Conservation (phyloP, 257 asterid species). For the Misopates orontium region DNA sequence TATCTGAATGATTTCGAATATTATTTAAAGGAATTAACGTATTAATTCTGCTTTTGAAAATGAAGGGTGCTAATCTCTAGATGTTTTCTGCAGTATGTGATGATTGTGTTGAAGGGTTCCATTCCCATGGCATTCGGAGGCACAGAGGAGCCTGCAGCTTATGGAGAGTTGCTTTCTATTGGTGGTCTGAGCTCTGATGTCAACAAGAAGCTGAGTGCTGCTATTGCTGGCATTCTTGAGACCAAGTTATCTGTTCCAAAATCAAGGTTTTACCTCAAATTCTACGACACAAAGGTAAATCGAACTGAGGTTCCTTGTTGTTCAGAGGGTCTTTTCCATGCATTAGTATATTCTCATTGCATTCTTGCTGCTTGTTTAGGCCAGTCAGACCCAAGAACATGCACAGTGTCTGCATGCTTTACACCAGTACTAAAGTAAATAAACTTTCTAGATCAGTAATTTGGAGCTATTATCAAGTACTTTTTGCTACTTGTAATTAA, state of each 20-base stretch:
- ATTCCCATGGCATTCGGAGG: constrained; percentile 93
- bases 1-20: neutral
- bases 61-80: constrained; percentile 8
- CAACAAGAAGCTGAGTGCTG: constrained; percentile 90
- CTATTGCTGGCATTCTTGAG: constrained; percentile 74
- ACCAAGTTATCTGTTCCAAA: constrained; percentile 76
- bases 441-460: constrained; percentile 40
- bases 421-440: constrained; percentile 73
- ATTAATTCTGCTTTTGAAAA: neutral
- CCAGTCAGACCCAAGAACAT: constrained; percentile 76
- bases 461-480: constrained; percentile 17
- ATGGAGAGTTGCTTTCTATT: constrained; percentile 81
- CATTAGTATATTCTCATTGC: constrained; percentile 57
- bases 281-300: constrained; percentile 82
- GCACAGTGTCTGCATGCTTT: constrained; percentile 92
- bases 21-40: neutral
- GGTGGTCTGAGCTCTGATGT: constrained; percentile 81
- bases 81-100: constrained; percentile 69
- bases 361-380: constrained; percentile 77
- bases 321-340: constrained; percentile 20
- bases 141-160: constrained; percentile 88
- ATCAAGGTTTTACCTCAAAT: constrained; percentile 84
- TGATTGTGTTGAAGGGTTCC: constrained; percentile 93
- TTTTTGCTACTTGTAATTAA: constrained; percentile 16
- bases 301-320: constrained; percentile 11